A percentile compares a stretch with the other conserved stretches of the same genome.
These are phyloP conservation scores for Cydonia oblonga DNA, from an alignment of 331 rosid genomes.

Conservation along the genomic window DNA sequence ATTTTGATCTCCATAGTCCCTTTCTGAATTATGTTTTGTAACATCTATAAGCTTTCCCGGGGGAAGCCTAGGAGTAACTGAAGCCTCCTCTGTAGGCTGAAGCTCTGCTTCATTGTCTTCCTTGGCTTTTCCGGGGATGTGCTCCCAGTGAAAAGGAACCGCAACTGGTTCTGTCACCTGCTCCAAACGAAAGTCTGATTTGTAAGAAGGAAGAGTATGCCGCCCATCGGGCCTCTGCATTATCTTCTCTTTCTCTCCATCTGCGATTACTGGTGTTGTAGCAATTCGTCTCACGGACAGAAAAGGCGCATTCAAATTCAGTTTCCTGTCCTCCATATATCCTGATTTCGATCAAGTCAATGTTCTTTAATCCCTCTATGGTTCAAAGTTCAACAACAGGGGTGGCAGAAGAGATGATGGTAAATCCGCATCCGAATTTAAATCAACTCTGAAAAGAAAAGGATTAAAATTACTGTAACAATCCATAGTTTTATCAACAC, in stretches of 20 bases:
- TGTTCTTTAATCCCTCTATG: slow-evolving; percentile 10
- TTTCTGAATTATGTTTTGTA: slow-evolving; percentile 19
- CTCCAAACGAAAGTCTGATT: slow-evolving; percentile 34
- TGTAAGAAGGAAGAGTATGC: slow-evolving; percentile 27
- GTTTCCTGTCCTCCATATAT: slow-evolving; percentile 59
- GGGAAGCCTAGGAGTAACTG: slow-evolving; percentile 44
- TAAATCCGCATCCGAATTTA: neutral
- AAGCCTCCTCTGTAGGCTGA: slow-evolving; percentile 15
- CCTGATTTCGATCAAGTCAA: slow-evolving; percentile 11
- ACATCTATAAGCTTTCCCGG: slow-evolving; percentile 36
- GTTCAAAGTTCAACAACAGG: slow-evolving; percentile 13
- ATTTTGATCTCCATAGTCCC: slow-evolving; percentile 20
- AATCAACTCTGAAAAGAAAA: neutral
- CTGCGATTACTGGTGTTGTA: slow-evolving; percentile 29
- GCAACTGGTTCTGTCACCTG: slow-evolving; percentile 75
- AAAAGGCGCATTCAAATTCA: slow-evolving; percentile 80
- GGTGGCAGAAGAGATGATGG: neutral
- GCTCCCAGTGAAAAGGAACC: slow-evolving; percentile 89
- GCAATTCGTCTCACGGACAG: slow-evolving; percentile 78
- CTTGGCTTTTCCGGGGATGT: slow-evolving; percentile 70
- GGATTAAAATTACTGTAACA: neutral
- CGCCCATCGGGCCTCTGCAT: slow-evolving; percentile 27
- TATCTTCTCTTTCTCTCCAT: slow-evolving; percentile 33
- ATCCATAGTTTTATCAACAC: neutral
- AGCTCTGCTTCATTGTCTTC: slow-evolving; percentile 21